Percentiles rank a stretch among this genome's conserved stretches.
Evolutionary conservation across 148 eudicot genomes (phyloP).

Genomic region (Amaranthus cruentus): DNA sequence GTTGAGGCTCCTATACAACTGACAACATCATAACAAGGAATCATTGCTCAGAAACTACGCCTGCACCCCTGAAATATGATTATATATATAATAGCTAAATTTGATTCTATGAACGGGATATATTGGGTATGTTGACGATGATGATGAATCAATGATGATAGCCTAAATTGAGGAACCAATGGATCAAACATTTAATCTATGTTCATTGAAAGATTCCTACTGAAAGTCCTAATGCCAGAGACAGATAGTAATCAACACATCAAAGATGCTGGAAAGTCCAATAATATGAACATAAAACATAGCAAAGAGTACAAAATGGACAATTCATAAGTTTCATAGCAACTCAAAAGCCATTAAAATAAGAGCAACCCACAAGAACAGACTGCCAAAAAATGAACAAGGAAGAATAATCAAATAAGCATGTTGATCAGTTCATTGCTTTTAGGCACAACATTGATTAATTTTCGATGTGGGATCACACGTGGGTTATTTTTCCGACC

Average conservation of each 20-base stretch:
- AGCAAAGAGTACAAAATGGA: background rate
- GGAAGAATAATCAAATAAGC: background rate
- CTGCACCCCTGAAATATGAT: background rate
- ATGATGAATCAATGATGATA: background rate
- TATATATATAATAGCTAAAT: background rate
- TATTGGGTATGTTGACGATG: too few relatives aligned
- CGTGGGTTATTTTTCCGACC: too few relatives aligned
- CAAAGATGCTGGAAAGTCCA: background rate
- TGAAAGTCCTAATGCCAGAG: background rate
- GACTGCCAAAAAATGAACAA: background rate
- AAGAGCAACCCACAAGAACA: background rate
- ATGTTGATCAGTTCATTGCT: background rate
- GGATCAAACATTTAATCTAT: background rate
- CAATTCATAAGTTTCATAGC: background rate
- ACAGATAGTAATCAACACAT: constrained; percentile 1
- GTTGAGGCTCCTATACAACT: constrained; percentile 10
- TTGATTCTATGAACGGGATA: background rate
- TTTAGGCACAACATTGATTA: background rate
- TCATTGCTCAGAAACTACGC: background rate
- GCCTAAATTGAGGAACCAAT: background rate
- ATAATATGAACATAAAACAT: background rate
- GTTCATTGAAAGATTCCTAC: background rate
- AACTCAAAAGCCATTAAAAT: background rate
- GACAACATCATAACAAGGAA: constrained; percentile 7
- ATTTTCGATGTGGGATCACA: too few relatives aligned